Conservation (phyloP, 148 eudicot genomes). For the Diospyros lotus region DNA sequence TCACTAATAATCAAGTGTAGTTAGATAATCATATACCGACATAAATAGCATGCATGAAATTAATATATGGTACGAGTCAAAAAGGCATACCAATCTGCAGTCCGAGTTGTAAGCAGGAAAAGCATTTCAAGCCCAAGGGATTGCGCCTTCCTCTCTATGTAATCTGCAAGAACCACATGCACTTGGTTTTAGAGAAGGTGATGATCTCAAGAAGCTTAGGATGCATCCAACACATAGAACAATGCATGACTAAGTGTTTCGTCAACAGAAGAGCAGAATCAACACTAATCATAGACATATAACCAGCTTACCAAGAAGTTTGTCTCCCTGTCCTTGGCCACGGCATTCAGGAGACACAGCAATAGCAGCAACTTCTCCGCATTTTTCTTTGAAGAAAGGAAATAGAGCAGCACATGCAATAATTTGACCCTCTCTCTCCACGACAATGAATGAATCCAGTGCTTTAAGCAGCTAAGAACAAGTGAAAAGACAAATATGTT, state of each 20-base stretch:
- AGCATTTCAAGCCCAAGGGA: slow-evolving; percentile 70
- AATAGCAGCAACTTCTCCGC: slow-evolving; percentile 94
- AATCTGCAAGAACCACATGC: slow-evolving; percentile 45
- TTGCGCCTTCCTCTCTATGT: slow-evolving; percentile 86
- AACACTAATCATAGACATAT: not conserved
- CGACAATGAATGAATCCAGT: slow-evolving; percentile 66
- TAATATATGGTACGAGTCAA: not conserved
- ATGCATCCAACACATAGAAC: not conserved
- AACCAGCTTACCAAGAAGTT: slow-evolving; percentile 61
- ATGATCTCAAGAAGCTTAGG: not conserved
- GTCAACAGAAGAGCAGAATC: not conserved
- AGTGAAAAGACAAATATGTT: slow-evolving; percentile 11
- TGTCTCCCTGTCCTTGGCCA: slow-evolving; percentile 97
- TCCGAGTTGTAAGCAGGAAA: slow-evolving; percentile 85
- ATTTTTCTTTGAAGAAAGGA: slow-evolving; percentile 73
- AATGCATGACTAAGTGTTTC: not conserved
- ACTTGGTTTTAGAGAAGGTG: slow-evolving; percentile 2
- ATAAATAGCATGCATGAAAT: not conserved
- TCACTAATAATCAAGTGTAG: not conserved
- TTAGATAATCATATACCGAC: not conserved
- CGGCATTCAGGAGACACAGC: slow-evolving; percentile 98
- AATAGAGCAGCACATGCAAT: slow-evolving; percentile 94
- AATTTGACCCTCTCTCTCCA: slow-evolving; percentile 95
- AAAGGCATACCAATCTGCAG: slow-evolving; percentile 82
- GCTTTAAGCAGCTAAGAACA: slow-evolving; percentile 54